A percentile compares a stretch with the other conserved stretches of the same genome.
These are phyloP conservation scores for Skeletonema grethae DNA, from an alignment of 108 stramenopile genomes.

Conservation along the genomic window DNA sequence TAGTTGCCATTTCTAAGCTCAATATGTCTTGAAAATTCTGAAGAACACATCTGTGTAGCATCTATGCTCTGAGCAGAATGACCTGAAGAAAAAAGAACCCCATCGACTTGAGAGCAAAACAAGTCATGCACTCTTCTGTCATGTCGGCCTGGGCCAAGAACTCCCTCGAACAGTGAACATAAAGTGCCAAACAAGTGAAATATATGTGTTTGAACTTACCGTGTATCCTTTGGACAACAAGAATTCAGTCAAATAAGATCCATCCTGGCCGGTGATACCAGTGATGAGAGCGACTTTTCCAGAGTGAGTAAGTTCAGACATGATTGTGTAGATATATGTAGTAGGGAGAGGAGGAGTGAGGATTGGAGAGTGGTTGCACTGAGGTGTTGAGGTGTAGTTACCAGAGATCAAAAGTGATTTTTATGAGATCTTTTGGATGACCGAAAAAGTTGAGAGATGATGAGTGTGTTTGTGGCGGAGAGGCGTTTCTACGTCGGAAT, in stretches of 20 bases:
- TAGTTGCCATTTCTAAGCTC: neutral
- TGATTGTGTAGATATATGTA: neutral
- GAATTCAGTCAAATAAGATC: constrained; percentile 96
- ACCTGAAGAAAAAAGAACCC: neutral
- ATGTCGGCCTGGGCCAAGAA: neutral
- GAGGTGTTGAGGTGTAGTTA: neutral
- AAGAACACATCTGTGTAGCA: neutral
- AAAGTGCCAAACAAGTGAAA: neutral
- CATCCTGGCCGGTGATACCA: constrained; percentile 99
- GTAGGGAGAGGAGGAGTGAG: neutral
- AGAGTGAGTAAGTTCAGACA: constrained; percentile 11
- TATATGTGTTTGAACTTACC: constrained; percentile 52
- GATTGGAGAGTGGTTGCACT: neutral
- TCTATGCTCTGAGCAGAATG: constrained; percentile 1
- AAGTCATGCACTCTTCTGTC: neutral
- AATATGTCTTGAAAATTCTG: neutral
- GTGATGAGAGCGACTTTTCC: constrained; percentile 93
- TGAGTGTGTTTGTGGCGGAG: constrained; percentile 2
- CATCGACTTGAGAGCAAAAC: neutral
- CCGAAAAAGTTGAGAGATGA: neutral
- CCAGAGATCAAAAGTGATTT: neutral
- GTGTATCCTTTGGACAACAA: constrained; percentile 93
- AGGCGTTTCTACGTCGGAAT: neutral
- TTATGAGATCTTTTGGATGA: constrained; percentile 2
- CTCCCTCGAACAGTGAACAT: neutral